Evolutionary conservation across 2,329 filamentous ascomycete genomes (phyloP), one percentile per base, ranked within the genome.

Genomic region (Trichoderma koningiopsis): DNA sequence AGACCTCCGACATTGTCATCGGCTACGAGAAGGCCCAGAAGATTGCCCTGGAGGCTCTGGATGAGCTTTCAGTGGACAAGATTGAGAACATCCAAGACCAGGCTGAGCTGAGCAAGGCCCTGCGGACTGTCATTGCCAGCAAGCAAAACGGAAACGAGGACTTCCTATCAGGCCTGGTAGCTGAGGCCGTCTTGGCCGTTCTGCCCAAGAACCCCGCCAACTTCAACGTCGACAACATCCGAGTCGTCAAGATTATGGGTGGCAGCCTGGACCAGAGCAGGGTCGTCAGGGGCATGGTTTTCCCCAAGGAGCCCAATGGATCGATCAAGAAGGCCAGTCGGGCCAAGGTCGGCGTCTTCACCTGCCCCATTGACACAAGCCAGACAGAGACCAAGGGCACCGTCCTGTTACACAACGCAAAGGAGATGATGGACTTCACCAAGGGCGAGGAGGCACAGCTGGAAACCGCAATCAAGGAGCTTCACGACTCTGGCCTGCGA

Each of bases 331-430:
- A 96, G 85, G 94, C 91, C 37, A 86, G 83, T 75, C 96, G 93
- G 83, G 95, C 96, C 77, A 98, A 97, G 88, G 96, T 99, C 72
- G 96, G 91, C 73, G 95, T 99, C 70, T 99, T 92, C 86, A 96
- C 94, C 74, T 99, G 96, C 83, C 91, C 96, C 49, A 94, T 99
- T 81, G 96, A 99, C 80, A 94, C 88, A 80, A 94, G 91, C 77
- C 94, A 97, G 84, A 99, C 96, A 52, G 96, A 99, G 85, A 99
- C 96, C 77, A 99, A 99, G 87, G 96, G 96, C 61, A 99, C 96
- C 13, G 96, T 99, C 56, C 87, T 99, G 64, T 83, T 99, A 76
- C 93, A 99, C 83, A 99, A 97, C 79, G 95, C 95, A 70, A 92
- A 98, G 85, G 96, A 99, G 83, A 98, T 99, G 93, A 87, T 98